Percentiles rank a stretch among this genome's conserved stretches.
These are phyloP conservation scores for Favolaschia claudopus DNA, from an alignment of 768 basidiomycete genomes.

Conservation along the genomic window DNA sequence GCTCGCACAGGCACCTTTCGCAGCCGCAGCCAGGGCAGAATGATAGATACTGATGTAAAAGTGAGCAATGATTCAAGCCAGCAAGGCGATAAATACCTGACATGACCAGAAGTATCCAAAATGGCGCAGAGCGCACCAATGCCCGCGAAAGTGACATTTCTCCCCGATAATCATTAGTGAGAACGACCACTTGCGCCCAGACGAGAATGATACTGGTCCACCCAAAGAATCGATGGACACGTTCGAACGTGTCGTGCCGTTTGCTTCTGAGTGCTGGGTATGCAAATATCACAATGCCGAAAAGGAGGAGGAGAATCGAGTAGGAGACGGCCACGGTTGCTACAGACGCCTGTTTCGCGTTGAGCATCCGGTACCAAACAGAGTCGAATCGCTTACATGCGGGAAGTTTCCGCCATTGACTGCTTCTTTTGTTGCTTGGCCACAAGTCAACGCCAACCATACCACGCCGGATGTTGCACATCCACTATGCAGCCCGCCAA, in stretches of 20 bases:
- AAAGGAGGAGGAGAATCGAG: constrained; percentile 53
- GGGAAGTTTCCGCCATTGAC: constrained; percentile 36
- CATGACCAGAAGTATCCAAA: constrained; percentile 65
- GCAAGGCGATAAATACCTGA: constrained; percentile 40
- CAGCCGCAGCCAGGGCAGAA: constrained; percentile 66
- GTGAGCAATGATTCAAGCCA: background rate
- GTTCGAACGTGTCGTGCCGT: constrained; percentile 61
- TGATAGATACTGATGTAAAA: constrained; percentile 49
- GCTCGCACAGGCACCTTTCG: constrained; percentile 61
- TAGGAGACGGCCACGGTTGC: constrained; percentile 61
- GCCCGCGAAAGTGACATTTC: constrained; percentile 49
- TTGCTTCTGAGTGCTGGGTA: constrained; percentile 55
- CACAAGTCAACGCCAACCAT: constrained; percentile 60
- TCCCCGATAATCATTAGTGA: constrained; percentile 60
- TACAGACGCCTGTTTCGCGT: constrained; percentile 51
- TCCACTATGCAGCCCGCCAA: constrained; percentile 69
- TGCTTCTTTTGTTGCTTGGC: constrained; percentile 58
- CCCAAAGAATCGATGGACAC: constrained; percentile 62
- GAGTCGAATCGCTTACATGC: constrained; percentile 3
- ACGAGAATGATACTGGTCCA: constrained; percentile 62
- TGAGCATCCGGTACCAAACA: constrained; percentile 30
- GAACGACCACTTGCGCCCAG: constrained; percentile 61
- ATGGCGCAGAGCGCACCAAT: constrained; percentile 52
- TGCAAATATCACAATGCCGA: constrained; percentile 60
- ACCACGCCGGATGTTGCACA: constrained; percentile 60